Evolutionary conservation across 805 yeast species (phyloP).

Genomic region (Yarrowia yakushimensis): DNA sequence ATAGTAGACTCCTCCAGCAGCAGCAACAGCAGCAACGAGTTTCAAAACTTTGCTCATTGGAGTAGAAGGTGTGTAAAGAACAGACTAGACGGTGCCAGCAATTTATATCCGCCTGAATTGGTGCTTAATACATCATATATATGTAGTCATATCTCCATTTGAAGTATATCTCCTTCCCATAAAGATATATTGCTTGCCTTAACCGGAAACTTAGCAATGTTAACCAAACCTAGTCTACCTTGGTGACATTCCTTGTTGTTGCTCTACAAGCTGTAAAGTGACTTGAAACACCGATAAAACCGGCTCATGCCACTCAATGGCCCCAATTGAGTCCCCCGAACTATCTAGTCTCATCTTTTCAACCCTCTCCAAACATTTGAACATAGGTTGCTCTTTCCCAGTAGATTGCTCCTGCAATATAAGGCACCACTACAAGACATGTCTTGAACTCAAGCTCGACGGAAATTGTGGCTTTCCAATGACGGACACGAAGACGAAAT

Average conservation of each 20-base stretch:
- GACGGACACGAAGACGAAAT: too few relatives aligned
- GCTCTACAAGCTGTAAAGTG: too few relatives aligned
- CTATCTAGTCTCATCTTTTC: too few relatives aligned
- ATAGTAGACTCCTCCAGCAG: conserved; percentile 31
- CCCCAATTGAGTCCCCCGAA: neutral
- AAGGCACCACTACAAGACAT: too few relatives aligned
- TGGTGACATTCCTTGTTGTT: conserved; percentile 15
- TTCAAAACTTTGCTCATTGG: conserved; percentile 28
- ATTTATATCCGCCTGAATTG: too few relatives aligned
- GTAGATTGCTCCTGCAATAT: too few relatives aligned
- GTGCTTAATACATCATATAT: neutral
- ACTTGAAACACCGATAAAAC: too few relatives aligned
- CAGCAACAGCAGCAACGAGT: conserved; percentile 27
- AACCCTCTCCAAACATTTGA: too few relatives aligned
- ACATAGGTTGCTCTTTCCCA: neutral
- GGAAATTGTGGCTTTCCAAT: too few relatives aligned
- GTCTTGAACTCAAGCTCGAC: too few relatives aligned
- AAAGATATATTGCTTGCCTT: neutral
- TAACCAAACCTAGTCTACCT: neutral
- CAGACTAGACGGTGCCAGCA: too few relatives aligned
- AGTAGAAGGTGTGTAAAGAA: neutral
- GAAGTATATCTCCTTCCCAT: neutral
- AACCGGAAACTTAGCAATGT: conserved; percentile 5
- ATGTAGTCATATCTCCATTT: neutral
- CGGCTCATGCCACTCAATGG: too few relatives aligned